A percentile compares a stretch with the other conserved stretches of the same genome.
Evolutionary conservation across 192 early-diverging fungal genomes (phyloP).

Genomic region (Diversispora epigaea): DNA sequence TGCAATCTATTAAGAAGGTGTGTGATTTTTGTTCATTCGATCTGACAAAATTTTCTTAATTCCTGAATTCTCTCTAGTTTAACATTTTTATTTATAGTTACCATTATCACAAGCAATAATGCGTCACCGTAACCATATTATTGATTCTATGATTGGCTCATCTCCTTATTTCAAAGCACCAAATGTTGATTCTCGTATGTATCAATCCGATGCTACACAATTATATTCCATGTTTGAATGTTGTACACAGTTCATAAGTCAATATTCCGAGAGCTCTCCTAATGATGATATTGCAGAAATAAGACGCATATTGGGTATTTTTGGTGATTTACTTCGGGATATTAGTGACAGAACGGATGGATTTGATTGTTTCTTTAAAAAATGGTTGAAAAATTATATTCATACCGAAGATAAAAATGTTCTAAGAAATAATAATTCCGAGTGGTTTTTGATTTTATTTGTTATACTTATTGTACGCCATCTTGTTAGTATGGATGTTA

Average conservation of each 20-base stretch:
- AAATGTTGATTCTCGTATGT: not conserved
- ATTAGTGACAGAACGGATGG: constrained; percentile 26
- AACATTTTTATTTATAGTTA: not conserved
- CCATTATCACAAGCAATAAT: not conserved
- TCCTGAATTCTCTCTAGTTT: not conserved
- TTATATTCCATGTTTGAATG: constrained; percentile 8
- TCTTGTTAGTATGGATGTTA: constrained; percentile 29
- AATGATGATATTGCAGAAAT: not conserved
- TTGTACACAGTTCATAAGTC: not conserved
- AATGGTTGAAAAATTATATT: constrained; percentile 5
- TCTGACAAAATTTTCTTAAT: not conserved
- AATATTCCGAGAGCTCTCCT: not conserved
- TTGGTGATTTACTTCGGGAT: constrained; percentile 29
- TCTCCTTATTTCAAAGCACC: not conserved
- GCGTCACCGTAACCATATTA: not conserved
- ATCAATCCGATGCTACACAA: not conserved
- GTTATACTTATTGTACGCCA: constrained; percentile 31
- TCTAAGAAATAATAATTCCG: not conserved
- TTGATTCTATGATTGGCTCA: not conserved
- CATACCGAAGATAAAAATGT: constrained; percentile 16
- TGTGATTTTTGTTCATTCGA: not conserved
- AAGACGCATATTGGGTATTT: not conserved
- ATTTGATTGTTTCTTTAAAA: constrained; percentile 13
- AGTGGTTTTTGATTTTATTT: constrained; percentile 39
- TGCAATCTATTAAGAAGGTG: not conserved